These are phyloP conservation scores for Lipomyces orientalis DNA, from an alignment of 805 yeast species.

Conservation along the genomic window DNA sequence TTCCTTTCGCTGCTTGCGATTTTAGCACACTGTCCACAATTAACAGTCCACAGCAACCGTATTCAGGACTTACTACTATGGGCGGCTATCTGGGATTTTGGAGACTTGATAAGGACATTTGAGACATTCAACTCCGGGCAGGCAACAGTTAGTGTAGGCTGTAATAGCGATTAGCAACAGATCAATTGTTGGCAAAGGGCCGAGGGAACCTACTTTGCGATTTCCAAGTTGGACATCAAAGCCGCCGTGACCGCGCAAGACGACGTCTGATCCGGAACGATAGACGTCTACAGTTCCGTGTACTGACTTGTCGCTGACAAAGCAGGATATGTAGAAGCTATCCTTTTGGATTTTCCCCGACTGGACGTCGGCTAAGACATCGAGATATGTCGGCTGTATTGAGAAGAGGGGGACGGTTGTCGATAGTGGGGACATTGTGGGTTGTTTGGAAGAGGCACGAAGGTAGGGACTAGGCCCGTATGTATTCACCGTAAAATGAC, in stretches of 20 bases:
- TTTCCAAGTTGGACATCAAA: slow-evolving; percentile 27
- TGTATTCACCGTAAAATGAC: background rate
- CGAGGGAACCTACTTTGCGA: slow-evolving; percentile 1
- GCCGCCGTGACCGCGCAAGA: slow-evolving; percentile 27
- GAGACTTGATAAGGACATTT: slow-evolving; percentile 13
- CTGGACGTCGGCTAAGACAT: slow-evolving; percentile 51
- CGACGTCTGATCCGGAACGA: slow-evolving; percentile 23
- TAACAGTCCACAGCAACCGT: background rate
- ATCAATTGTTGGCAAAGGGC: background rate
- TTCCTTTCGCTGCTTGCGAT: slow-evolving; percentile 13
- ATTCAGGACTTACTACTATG: slow-evolving; percentile 9
- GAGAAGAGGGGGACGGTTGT: slow-evolving; percentile 39
- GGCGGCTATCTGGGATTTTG: slow-evolving; percentile 9
- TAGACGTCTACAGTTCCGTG: slow-evolving; percentile 45
- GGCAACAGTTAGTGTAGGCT: background rate
- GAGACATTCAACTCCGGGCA: slow-evolving; percentile 19
- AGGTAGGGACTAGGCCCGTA: background rate
- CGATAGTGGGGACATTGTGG: slow-evolving; percentile 23
- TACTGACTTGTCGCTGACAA: slow-evolving; percentile 34
- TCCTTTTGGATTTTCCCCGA: slow-evolving; percentile 42
- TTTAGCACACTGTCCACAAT: background rate
- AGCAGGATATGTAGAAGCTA: slow-evolving; percentile 52
- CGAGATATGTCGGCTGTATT: slow-evolving; percentile 56
- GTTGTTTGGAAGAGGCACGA: background rate
- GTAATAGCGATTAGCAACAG: background rate